A percentile compares a stretch with the other conserved stretches of the same genome.
phyloP scores from a whole-genome alignment of 192 early-diverging fungal genomes.

The Linderina pennispora region DNA sequence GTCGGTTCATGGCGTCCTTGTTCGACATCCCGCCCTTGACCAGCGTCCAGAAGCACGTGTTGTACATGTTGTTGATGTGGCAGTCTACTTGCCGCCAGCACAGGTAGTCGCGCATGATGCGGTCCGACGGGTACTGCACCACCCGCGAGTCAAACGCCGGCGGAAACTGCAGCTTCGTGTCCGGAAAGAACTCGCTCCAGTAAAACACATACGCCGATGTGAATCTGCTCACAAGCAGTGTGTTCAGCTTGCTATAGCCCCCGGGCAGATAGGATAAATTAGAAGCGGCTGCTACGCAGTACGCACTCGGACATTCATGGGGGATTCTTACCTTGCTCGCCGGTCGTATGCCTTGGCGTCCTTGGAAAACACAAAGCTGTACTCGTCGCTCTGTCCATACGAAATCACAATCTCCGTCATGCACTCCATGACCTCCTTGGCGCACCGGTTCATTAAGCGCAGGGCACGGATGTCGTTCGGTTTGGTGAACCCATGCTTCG shows the following conservation, averaged over 20 bases:
- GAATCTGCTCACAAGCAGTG: conserved; percentile 78
- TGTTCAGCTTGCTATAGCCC: conserved; percentile 84
- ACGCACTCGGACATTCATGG: neutral
- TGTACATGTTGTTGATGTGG: conserved; percentile 94
- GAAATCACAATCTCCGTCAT: conserved; percentile 73
- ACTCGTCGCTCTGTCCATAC: conserved; percentile 96
- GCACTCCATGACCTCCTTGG: conserved; percentile 71
- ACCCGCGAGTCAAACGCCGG: conserved; percentile 90
- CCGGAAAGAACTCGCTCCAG: conserved; percentile 72
- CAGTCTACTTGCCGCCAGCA: conserved; percentile 94
- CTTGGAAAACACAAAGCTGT: conserved; percentile 69
- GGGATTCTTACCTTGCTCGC: conserved; percentile 43
- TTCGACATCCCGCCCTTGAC: conserved; percentile 65
- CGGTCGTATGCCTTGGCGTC: conserved; percentile 63
- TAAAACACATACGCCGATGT: conserved; percentile 78
- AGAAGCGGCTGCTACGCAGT: neutral
- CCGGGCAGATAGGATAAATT: conserved; percentile 10
- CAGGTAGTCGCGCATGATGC: conserved; percentile 87
- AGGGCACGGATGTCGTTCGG: conserved; percentile 75
- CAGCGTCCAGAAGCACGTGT: conserved; percentile 91
- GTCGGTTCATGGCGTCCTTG: conserved; percentile 64
- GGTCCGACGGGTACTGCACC: conserved; percentile 78
- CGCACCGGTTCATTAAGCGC: conserved; percentile 76
- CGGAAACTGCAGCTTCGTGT: conserved; percentile 58
- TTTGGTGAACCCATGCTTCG: conserved; percentile 65